Base-by-base conservation (phyloP, 2,329 filamentous ascomycete genomes). In the Phaeosphaeria sp. region DNA sequence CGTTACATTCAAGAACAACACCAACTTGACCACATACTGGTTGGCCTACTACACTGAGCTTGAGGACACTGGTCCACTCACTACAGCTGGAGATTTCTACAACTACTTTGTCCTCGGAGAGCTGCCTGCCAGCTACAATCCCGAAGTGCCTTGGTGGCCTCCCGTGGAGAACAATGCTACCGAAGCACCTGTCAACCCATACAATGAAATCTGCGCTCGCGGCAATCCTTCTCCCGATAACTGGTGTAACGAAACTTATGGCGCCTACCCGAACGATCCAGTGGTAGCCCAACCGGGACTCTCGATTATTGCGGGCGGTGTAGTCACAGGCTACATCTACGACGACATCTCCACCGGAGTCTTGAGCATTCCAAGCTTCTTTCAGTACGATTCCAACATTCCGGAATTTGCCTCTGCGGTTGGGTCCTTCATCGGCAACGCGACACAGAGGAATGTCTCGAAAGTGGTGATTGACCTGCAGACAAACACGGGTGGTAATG, bases 381-480 rank as follows among this genome's bases (percentile, higher is more conserved):
- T 60, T 15, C 63, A 63, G 21, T 55, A 18, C 39, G 24, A 42
- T 27, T 2, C 21, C 36, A 6, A 47, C 45, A 20, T 56, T 2
- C 45, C 21, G 6, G 43, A 59, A 44, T 68, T 71, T 17, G 75
- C 73, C 25, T 61, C 67, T 18, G 58, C 70, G 46, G 58, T 72
- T 0, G 51, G 73, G 6, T 51, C 77, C 2, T 82, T 86, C 60
- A 73, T 87, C 15, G 69, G 74, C 0, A 73, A 77, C 20, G 79
- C 79, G 8, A 79, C 80, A 30, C 60, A 67, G 0, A 74, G 74
- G 4, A 78, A 79, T 2, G 84, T 84, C 61, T 82, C 76, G 15
- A 85, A 83, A 62, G 75, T 90, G 0, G 76, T 90, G 17, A 84
- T 90, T 56, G 88, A 91, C 61, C 66, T 90, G 3, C 81, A 83